These are phyloP conservation scores for Calocera viscosa DNA, from an alignment of 768 basidiomycete species.

Conservation along the genomic window DNA sequence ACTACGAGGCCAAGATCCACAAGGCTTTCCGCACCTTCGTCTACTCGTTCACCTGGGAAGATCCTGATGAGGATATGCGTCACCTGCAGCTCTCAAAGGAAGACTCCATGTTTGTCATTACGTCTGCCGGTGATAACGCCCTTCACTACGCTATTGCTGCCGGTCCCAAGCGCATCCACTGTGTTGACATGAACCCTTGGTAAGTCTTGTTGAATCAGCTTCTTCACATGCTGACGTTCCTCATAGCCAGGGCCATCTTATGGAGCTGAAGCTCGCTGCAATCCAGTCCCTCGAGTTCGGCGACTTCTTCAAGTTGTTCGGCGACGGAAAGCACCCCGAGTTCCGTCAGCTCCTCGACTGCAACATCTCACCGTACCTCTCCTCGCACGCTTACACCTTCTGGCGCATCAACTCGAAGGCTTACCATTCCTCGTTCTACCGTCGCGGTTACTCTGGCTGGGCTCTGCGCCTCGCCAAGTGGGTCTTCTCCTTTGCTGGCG, in stretches of 20 bases:
- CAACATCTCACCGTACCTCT: conserved; percentile 52
- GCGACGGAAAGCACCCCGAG: conserved; percentile 44
- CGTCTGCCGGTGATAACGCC: conserved; percentile 68
- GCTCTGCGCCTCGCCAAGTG: conserved; percentile 50
- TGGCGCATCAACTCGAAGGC: conserved; percentile 50
- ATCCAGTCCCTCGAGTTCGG: conserved; percentile 43
- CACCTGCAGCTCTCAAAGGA: conserved; percentile 44
- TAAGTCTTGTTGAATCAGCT: conserved; percentile 16
- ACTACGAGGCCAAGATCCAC: conserved; percentile 56
- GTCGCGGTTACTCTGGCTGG: conserved; percentile 53
- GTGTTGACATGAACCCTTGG: conserved; percentile 63
- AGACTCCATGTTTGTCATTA: conserved; percentile 62
- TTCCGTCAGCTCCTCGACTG: conserved; percentile 51
- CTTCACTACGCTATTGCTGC: conserved; percentile 65
- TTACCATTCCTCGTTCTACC: conserved; percentile 46
- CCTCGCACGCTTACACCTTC: conserved; percentile 62
- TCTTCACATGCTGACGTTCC: conserved; percentile 10
- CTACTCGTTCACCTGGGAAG: conserved; percentile 62
- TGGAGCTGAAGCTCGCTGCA: conserved; percentile 66
- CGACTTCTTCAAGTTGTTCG: conserved; percentile 57
- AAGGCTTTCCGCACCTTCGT: conserved; percentile 41
- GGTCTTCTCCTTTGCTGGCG: conserved; percentile 49
- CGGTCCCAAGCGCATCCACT: conserved; percentile 48
- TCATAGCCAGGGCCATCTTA: conserved; percentile 54
- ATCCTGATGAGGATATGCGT: conserved; percentile 60